These are phyloP conservation scores for Sugiyamaella qingdaonensis DNA, from an alignment of 805 yeast species.

Conservation along the genomic window DNA sequence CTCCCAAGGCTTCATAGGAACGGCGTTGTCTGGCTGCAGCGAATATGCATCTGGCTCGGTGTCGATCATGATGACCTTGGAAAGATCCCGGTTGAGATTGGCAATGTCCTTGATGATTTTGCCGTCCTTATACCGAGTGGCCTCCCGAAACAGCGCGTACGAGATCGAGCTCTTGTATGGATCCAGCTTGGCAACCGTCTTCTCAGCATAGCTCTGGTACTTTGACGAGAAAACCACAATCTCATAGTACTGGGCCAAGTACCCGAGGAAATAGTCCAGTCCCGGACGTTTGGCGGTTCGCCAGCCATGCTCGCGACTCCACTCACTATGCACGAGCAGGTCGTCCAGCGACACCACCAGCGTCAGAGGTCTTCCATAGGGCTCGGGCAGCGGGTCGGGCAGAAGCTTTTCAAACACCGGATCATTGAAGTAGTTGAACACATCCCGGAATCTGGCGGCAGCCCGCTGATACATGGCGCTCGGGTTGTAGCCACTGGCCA, in stretches of 20 bases:
- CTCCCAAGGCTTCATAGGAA: slow-evolving; percentile 78
- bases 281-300: slow-evolving; percentile 99
- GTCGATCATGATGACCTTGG: slow-evolving; percentile 76
- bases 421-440: slow-evolving; percentile 81
- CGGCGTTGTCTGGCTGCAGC: slow-evolving; percentile 92
- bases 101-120: slow-evolving; percentile 84
- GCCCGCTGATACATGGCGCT: slow-evolving; percentile 63
- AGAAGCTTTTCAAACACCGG: slow-evolving; percentile 91
- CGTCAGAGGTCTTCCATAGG: slow-evolving; percentile 88
- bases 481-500: slow-evolving; percentile 67
- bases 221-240: slow-evolving; percentile 86
- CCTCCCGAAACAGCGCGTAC: slow-evolving; percentile 85
- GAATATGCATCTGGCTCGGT: slow-evolving; percentile 66
- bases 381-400: slow-evolving; percentile 90
- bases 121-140: slow-evolving; percentile 85
- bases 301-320: slow-evolving; percentile 95
- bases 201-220: slow-evolving; percentile 80
- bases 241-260: slow-evolving; percentile 92
- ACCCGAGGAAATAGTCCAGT: slow-evolving; percentile 91
- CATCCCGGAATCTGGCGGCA: slow-evolving; percentile 63
- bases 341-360: slow-evolving; percentile 88
- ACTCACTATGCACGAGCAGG: slow-evolving; percentile 80
- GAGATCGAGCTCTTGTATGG: slow-evolving; percentile 88
- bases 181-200: slow-evolving; percentile 80
- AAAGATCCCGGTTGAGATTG: slow-evolving; percentile 84